Evolutionary conservation across 306 rosid species (phyloP).

Genomic region (Vigna angularis): DNA sequence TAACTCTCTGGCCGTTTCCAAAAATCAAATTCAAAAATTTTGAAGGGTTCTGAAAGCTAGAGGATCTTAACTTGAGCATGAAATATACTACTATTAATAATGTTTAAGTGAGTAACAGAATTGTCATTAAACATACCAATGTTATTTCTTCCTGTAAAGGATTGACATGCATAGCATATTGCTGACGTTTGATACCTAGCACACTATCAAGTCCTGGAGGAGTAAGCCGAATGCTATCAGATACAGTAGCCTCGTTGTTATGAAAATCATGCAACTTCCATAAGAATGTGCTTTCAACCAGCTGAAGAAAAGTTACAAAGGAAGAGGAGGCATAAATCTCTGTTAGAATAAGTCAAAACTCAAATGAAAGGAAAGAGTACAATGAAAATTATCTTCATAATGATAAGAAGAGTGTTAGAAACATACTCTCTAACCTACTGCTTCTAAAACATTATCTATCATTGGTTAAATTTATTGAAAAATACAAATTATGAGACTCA

Average conservation of each 20-base stretch:
- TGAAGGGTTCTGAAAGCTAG: constrained; percentile 99
- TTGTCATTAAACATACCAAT: constrained; percentile 57
- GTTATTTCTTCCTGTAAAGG: constrained; percentile 70
- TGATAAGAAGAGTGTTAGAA: background rate
- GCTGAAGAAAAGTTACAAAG: constrained; percentile 50
- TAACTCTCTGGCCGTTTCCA: constrained; percentile 95
- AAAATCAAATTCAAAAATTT: constrained; percentile 96
- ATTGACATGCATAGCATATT: constrained; percentile 79
- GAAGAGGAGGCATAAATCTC: constrained; percentile 6
- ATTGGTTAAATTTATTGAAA: background rate
- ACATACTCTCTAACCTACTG: background rate
- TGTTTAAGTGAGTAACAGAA: constrained; percentile 39
- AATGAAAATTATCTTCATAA: constrained; percentile 24
- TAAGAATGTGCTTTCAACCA: constrained; percentile 82
- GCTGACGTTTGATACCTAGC: constrained; percentile 67
- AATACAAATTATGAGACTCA: background rate
- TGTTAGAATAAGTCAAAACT: constrained; percentile 29
- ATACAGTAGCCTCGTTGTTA: constrained; percentile 59
- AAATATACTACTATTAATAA: constrained; percentile 40
- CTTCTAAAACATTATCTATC: background rate
- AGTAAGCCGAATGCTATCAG: constrained; percentile 74
- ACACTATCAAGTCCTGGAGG: constrained; percentile 58
- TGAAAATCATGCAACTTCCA: constrained; percentile 81
- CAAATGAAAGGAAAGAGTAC: background rate
- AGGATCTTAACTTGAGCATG: constrained; percentile 63